phyloP scores from a whole-genome alignment of 495 filamentous ascomycete genomes.

The Clohesyomyces aquaticus region DNA sequence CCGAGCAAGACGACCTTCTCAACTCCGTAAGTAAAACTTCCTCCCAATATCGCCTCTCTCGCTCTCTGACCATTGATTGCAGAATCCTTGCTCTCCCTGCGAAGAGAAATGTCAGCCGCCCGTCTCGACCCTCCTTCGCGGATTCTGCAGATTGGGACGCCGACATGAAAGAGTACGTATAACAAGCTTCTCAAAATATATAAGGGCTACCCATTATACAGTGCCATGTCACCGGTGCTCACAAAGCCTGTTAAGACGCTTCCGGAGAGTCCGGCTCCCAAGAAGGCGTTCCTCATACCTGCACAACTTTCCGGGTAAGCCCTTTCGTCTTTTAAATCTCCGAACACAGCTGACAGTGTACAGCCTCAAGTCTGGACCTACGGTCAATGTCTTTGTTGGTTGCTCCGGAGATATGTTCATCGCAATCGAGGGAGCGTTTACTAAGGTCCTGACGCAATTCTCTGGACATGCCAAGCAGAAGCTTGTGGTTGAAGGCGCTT shows the following conservation, averaged over 20 bases:
- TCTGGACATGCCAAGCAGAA: constrained; percentile 9
- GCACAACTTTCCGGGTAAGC: constrained; percentile 3
- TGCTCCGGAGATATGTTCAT: constrained; percentile 13
- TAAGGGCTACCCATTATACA: too few relatives aligned
- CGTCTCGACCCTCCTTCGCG: too few relatives aligned
- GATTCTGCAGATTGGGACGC: too few relatives aligned
- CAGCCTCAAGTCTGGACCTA: constrained; percentile 20
- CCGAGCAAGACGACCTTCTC: background rate
- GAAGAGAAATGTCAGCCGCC: too few relatives aligned
- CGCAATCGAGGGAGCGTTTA: constrained; percentile 27
- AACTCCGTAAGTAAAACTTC: too few relatives aligned
- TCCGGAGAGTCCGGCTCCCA: background rate
- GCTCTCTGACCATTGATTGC: too few relatives aligned
- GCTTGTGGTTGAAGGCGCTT: background rate
- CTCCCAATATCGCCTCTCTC: too few relatives aligned
- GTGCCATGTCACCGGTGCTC: background rate
- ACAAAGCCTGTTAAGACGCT: background rate
- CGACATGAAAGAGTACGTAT: too few relatives aligned
- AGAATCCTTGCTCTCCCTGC: too few relatives aligned
- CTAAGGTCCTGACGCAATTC: constrained; percentile 18
- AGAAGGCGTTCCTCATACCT: background rate
- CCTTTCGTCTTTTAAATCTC: background rate
- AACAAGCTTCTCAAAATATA: too few relatives aligned
- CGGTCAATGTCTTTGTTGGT: constrained; percentile 27
- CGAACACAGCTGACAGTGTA: constrained; percentile 1